These are phyloP conservation scores for Isatis tinctoria DNA, from an alignment of 345 rosid genomes.

Conservation along the genomic window DNA sequence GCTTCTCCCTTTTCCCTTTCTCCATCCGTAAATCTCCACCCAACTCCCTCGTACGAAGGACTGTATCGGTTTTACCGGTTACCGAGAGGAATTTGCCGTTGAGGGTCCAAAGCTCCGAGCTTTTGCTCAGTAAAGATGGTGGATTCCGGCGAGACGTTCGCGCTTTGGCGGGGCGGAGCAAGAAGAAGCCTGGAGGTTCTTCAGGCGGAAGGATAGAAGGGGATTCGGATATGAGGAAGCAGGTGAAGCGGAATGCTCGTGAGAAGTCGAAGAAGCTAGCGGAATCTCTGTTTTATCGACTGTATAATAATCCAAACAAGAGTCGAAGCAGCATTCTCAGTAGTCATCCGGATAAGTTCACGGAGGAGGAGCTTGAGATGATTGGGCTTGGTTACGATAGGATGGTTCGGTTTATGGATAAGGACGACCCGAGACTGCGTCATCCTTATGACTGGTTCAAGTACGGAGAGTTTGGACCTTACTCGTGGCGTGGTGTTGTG, in stretches of 20 bases:
- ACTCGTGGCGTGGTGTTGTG: conserved; percentile 96
- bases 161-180: conserved; percentile 78
- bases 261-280: conserved; percentile 42
- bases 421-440: conserved; percentile 77
- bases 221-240: conserved; percentile 43
- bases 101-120: conserved; percentile 9
- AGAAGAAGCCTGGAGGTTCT: conserved; percentile 64
- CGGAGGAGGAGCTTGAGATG: conserved; percentile 70
- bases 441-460: conserved; percentile 92
- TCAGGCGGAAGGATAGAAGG: conserved; percentile 63
- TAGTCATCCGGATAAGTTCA: conserved; percentile 70
- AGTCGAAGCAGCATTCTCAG: conserved; percentile 39
- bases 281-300: conserved; percentile 63
- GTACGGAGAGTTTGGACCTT: conserved; percentile 92
- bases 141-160: conserved; percentile 43
- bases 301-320: conserved; percentile 49
- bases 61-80: conserved; percentile 12
- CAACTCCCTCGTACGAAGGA: conserved; percentile 10
- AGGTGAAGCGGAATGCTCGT: conserved; percentile 43
- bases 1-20: conserved; percentile 16
- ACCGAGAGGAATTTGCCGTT: conserved; percentile 1
- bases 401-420: conserved; percentile 86
- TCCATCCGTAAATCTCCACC: conserved; percentile 26
- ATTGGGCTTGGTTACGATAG: conserved; percentile 91
- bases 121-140: conserved; percentile 31